Base-by-base conservation (phyloP, 164 flowering plant genomes). In the Litsea cubeba region DNA sequence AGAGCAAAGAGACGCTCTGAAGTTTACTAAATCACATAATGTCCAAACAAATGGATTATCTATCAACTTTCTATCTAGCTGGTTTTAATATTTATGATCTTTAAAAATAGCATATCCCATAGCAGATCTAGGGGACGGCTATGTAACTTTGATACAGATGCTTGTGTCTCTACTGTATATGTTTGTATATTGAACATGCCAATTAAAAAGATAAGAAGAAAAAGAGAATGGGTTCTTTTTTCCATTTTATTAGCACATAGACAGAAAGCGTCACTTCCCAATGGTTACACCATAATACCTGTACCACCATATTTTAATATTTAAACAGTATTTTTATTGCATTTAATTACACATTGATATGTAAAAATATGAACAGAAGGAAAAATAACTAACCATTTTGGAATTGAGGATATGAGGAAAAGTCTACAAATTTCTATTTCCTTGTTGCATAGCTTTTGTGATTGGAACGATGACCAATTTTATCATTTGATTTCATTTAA, bases 401-500 rank as follows among this genome's bases (percentile, higher is more conserved):
- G 60, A 54, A 1, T 15, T 54, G 20, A 3, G 20, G 5, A 54
- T 54, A 54, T 18, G 46, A 54, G 60, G 60, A 54, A 54, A 17
- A 54, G 60, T 17, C 20, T 35, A 35, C 60, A 54, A 14, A 54
- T 54, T 18, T 54, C 20, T 18, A 54, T 35, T 35, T 35, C 60
- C 60, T 54, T 54, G 60, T 18, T 17, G 5, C 60, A 14, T 14
- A 54, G n/a, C 60, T 54, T 54, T 18, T 12, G 5, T 3, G 60
- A 54, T 54, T 35, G 60, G 60, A 14, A 14, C 0, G 12, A 54
- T 54, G 17, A 54, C 12, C 54, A 2, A 22, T 68, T 64, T 10
- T 50, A 11, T 24, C 49, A 26, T 72, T 79, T 17, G 69, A 40
- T 72, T 67, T 71, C 18, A 10, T 26, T 18, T 68, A 12, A 63